Conservation (phyloP, 192 early-diverging fungal genomes). For the Coemansia guatemalensis region DNA sequence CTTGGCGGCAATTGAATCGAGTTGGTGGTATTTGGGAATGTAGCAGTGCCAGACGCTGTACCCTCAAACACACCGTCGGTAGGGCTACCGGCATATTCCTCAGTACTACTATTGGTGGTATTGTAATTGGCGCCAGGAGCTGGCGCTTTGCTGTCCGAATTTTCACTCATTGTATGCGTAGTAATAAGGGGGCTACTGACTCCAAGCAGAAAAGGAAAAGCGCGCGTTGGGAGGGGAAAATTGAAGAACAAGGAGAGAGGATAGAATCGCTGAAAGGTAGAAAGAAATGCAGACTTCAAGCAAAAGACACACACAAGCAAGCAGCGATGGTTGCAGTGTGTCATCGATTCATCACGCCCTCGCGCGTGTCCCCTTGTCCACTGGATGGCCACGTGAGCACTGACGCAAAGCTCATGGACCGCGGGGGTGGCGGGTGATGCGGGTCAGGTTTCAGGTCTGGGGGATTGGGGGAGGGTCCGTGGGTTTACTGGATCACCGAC, state of each 20-base stretch:
- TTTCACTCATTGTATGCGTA: slow-evolving; percentile 5
- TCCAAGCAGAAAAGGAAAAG: slow-evolving; percentile 4
- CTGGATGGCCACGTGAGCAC: not conserved
- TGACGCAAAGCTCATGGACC: not conserved
- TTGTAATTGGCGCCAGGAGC: not conserved
- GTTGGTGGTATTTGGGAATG: slow-evolving; percentile 16
- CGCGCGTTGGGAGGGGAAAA: not conserved
- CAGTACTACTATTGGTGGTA: not conserved
- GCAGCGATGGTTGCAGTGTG: not conserved
- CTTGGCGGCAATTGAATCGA: slow-evolving; percentile 38
- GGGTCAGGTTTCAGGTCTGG: not conserved
- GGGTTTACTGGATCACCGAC: slow-evolving; percentile 15
- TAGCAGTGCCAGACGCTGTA: slow-evolving; percentile 12
- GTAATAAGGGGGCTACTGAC: not conserved
- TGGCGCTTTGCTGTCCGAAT: slow-evolving; percentile 1
- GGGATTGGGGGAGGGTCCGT: not conserved
- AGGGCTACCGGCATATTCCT: slow-evolving; percentile 9
- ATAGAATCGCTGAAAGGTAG: not conserved
- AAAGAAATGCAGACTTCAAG: not conserved
- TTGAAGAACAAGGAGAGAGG: slow-evolving; percentile 6
- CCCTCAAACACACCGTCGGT: slow-evolving; percentile 10
- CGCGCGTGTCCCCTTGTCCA: slow-evolving; percentile 1
- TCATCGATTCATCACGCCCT: slow-evolving; percentile 6
- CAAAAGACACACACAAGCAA: not conserved
- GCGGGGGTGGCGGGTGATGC: not conserved